A percentile compares a stretch with the other conserved stretches of the same genome.
phyloP scores from a whole-genome alignment of 805 yeast genomes.

The Candida adriatica region DNA sequence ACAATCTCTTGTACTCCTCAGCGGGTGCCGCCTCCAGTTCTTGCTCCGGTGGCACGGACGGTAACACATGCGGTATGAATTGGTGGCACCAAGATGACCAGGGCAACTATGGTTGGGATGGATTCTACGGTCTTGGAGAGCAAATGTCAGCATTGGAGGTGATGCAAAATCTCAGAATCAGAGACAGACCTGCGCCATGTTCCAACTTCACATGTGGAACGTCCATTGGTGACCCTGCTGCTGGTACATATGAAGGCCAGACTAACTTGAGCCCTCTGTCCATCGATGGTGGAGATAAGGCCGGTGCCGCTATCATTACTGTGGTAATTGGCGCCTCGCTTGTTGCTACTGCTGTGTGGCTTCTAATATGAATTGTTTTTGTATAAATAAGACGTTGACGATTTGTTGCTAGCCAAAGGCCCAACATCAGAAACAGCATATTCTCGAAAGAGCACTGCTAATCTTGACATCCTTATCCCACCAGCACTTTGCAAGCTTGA shows the following conservation, averaged over 20 bases:
- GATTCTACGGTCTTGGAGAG: conserved; percentile 72
- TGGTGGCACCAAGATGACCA: conserved; percentile 53
- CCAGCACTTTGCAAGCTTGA: conserved; percentile 37
- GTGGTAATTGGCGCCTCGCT: conserved; percentile 39
- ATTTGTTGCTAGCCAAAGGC: no score
- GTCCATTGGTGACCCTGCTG: conserved; percentile 54
- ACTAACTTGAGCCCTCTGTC: conserved; percentile 32
- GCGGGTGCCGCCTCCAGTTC: conserved; percentile 70
- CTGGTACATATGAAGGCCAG: conserved; percentile 42
- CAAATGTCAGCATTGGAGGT: conserved; percentile 73
- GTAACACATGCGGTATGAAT: conserved; percentile 73
- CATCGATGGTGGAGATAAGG: conserved; percentile 39
- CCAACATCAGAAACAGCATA: conserved; percentile 26
- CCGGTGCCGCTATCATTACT: conserved; percentile 65
- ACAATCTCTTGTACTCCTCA: conserved; percentile 39
- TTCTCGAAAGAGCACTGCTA: conserved; percentile 28
- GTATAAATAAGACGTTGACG: background rate
- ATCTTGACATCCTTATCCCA: conserved; percentile 37
- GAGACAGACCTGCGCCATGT: conserved; percentile 44
- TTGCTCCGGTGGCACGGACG: conserved; percentile 77
- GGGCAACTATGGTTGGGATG: no score
- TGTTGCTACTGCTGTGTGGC: conserved; percentile 34
- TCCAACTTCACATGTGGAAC: conserved; percentile 60
- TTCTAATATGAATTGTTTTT: conserved; percentile 21
- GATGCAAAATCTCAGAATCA: conserved; percentile 32